Evolutionary conservation across 1,284 basidiomycete genomes (phyloP).

Genomic region (Fistulinella staudtii): DNA sequence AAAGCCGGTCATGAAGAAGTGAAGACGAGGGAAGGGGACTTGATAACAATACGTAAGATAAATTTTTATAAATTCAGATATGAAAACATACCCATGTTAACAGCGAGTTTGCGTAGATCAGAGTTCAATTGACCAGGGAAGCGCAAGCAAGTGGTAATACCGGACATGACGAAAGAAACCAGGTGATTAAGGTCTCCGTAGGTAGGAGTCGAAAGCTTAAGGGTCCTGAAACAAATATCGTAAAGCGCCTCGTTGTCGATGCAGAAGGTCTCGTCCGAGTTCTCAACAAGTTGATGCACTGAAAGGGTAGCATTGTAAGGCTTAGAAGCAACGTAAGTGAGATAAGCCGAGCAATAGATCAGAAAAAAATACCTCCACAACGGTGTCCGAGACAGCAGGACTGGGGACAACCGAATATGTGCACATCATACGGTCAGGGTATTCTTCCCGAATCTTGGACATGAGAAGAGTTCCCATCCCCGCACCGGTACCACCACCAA

Average conservation of each 20-base stretch:
- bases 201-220: conserved; percentile 91
- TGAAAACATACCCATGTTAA: conserved; percentile 85
- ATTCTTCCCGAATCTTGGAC: conserved; percentile 91
- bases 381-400: conserved; percentile 96
- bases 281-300: conserved; percentile 93
- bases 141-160: conserved; percentile 91
- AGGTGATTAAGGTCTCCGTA: conserved; percentile 98
- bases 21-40: conserved; percentile 96
- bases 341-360: neutral
- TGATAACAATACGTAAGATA: neutral
- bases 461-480: conserved; percentile 91
- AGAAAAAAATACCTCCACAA: conserved; percentile 70
- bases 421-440: conserved; percentile 95
- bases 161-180: conserved; percentile 97
- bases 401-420: conserved; percentile 95
- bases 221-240: conserved; percentile 96
- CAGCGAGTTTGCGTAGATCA: conserved; percentile 93
- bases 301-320: conserved; percentile 96
- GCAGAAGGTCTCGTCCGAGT: conserved; percentile 94
- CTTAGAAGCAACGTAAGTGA: conserved; percentile 38
- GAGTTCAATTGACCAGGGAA: conserved; percentile 99
- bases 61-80: neutral
- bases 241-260: conserved; percentile 98
- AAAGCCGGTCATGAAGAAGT: conserved; percentile 99
- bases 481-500: conserved; percentile 95